Base-by-base conservation (phyloP, 306 rosid species). In the Ormosia emarginata region DNA sequence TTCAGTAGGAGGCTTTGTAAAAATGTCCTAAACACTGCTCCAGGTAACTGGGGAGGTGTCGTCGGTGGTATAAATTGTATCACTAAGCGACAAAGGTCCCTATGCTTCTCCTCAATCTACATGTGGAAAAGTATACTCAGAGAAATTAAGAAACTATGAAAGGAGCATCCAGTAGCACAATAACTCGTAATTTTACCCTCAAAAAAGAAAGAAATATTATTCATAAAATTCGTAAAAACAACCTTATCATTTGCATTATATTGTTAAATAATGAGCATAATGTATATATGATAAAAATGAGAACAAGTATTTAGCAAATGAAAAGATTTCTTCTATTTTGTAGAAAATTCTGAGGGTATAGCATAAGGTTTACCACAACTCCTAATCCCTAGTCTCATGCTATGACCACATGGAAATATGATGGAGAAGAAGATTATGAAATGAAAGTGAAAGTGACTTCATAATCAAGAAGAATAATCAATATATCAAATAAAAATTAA, bases 21-120 rank as follows among this genome's bases (percentile, higher is more conserved):
- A 76, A 95, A 92, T 66, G 93, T 86, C 87, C 96, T 89, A 78
- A 95, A 93, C 53, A 93, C 96, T 7, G 98, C 89, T 79, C 99
- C 98, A 76, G 98, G 99, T 58, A 95, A 86, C 81, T 95, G 98
- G 49, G 91, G 92, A 82, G 98, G 92, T 18, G 84, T 67, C 2
- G 88, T 82, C 49, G 99, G 99, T 13, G 99, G 99, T 77, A 93
- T 90, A 81, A 93, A 95, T 78, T 89, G 99, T 84, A 95, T 95
- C 83, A 95, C 99, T 70, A 95, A 80, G 84, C 83, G 88, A 74
- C 99, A 95, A 12, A 95, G 99, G 78, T 89, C 96, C 90, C 97
- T 94, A 74, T 92, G 99, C 90, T 93, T 95, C 93, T 93, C 98
- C 87, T 95, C 99, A 77, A 93, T 90, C 99, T 95, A 86, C 80